Percentiles rank a stretch among this genome's conserved stretches.
These are phyloP conservation scores for Nannizzia gypsea DNA, from an alignment of 2,329 filamentous ascomycete species.

Conservation along the genomic window DNA sequence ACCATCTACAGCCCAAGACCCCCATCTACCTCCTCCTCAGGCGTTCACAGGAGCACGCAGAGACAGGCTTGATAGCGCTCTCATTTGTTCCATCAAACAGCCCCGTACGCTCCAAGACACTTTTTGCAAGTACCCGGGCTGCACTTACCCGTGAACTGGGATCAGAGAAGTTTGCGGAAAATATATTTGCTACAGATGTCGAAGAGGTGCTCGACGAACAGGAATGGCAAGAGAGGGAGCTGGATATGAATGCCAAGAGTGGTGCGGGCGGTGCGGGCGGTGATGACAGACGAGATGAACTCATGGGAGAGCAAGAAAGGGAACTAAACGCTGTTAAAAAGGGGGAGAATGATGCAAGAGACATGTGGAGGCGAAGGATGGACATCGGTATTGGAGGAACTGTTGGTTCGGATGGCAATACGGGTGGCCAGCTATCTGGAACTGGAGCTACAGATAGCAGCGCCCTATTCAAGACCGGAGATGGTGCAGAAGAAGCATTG, in stretches of 20 bases:
- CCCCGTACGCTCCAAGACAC: constrained; percentile 53
- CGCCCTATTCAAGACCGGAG: constrained; percentile 42
- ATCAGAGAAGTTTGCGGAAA: constrained; percentile 48
- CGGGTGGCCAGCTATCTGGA: constrained; percentile 27
- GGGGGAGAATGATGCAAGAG: constrained; percentile 47
- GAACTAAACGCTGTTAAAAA: constrained; percentile 46
- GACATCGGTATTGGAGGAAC: constrained; percentile 37
- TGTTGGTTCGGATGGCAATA: constrained; percentile 14
- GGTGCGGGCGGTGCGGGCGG: constrained; percentile 13
- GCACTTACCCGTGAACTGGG: constrained; percentile 50
- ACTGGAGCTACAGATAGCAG: constrained; percentile 19
- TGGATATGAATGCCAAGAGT: constrained; percentile 26
- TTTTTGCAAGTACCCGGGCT: constrained; percentile 53
- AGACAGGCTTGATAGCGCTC: constrained; percentile 39
- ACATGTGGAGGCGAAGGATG: constrained; percentile 39
- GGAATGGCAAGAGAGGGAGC: constrained; percentile 44
- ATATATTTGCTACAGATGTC: constrained; percentile 48
- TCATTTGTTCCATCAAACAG: constrained; percentile 54
- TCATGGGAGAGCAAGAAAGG: constrained; percentile 52
- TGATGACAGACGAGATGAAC: constrained; percentile 32
- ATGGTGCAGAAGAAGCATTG: constrained; percentile 43
- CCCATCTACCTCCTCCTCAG: constrained; percentile 53
- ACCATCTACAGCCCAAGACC: constrained; percentile 42
- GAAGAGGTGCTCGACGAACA: constrained; percentile 44
- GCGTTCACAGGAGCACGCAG: constrained; percentile 21